A percentile compares a stretch with the other conserved stretches of the same genome.
phyloP scores from a whole-genome alignment of 208 protist genomes.

The Sergeia podlipaevii region DNA sequence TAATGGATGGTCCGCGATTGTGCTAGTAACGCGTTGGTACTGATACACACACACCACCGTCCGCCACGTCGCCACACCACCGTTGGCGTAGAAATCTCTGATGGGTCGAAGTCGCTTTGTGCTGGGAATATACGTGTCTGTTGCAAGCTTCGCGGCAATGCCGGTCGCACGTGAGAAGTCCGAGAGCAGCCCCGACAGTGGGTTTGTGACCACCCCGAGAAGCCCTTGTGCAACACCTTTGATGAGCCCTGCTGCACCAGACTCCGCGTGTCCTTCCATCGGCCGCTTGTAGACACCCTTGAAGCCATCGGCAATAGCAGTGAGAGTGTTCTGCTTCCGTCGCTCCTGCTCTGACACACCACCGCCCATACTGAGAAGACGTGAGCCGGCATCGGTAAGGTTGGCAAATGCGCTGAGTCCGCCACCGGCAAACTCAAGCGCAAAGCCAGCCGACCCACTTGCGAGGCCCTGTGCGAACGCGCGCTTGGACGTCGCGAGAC shows the following conservation, averaged over 20 bases:
- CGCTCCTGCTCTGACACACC: slow-evolving; percentile 51
- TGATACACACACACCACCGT: slow-evolving; percentile 61
- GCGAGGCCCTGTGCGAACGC: slow-evolving; percentile 76
- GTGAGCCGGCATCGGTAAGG: slow-evolving; percentile 69
- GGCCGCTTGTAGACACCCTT: slow-evolving; percentile 82
- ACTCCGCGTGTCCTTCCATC: slow-evolving; percentile 74
- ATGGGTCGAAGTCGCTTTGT: slow-evolving; percentile 51
- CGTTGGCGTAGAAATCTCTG: slow-evolving; percentile 71
- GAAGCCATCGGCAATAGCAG: slow-evolving; percentile 60
- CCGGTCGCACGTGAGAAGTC: slow-evolving; percentile 70
- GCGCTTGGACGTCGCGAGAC: slow-evolving; percentile 61
- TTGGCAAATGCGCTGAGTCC: slow-evolving; percentile 81
- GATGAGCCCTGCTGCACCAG: slow-evolving; percentile 69
- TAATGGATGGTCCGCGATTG: too few relatives aligned
- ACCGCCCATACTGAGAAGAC: slow-evolving; percentile 51
- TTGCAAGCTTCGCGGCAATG: slow-evolving; percentile 56
- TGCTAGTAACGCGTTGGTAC: slow-evolving; percentile 58
- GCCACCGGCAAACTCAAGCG: slow-evolving; percentile 61
- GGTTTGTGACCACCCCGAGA: slow-evolving; percentile 80
- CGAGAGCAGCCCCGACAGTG: slow-evolving; percentile 77
- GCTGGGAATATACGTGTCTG: slow-evolving; percentile 68
- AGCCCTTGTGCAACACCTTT: slow-evolving; percentile 84
- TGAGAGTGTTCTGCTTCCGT: slow-evolving; percentile 48
- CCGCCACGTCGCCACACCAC: slow-evolving; percentile 63
- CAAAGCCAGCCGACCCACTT: slow-evolving; percentile 61